Evolutionary conservation across 805 yeast species (phyloP), one percentile per base, ranked within the genome.

Genomic region (Saturnispora hagleri): DNA sequence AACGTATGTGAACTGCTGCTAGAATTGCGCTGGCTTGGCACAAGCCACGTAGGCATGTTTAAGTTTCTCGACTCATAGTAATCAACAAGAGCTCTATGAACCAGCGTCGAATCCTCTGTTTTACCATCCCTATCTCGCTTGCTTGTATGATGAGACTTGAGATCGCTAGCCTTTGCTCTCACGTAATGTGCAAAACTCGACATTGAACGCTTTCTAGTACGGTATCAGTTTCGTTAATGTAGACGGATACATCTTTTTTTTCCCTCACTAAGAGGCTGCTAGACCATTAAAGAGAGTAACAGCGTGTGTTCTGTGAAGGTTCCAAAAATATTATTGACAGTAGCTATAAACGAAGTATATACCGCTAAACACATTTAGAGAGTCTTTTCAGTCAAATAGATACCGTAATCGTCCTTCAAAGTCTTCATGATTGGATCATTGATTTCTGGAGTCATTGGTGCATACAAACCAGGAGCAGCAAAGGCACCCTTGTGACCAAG

Each of bases 361-460:
- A 38, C 20, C 12, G 26, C 5, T 43, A 20, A 18, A 51, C n/a
- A 36, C 6, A 46, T 31, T 59, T 64, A 70, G 53, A 83, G 66
- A 58, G 95, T 84, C 79, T 90, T 91, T 75, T 93, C 99, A 57
- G 81, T 81, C 71, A 91, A 77, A 78, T 71, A 89, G 61, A 93
- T 90, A 55, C 86, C 87, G 70, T 89, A 87, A 56, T 87, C 84
- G 49, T 88, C 95, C 79, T 89, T 89, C 73, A 93, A 81, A 62
- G 84, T 82, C 73, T 89, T 83, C 82, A 91, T 85, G 70, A 93
- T 77, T 58, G 98, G 95, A 60, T 87, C 84, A 69, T 89, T 89
- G 67, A 89, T 80, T 67, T 88, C 93, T 57, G 95, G 85, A 56
- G 89, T 74, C 79, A 88, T 86, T 66, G 99, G 99, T 51, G 97